phyloP scores from a whole-genome alignment of 2,329 filamentous ascomycete genomes.

The Gnomoniopsis smithogilvyi region DNA sequence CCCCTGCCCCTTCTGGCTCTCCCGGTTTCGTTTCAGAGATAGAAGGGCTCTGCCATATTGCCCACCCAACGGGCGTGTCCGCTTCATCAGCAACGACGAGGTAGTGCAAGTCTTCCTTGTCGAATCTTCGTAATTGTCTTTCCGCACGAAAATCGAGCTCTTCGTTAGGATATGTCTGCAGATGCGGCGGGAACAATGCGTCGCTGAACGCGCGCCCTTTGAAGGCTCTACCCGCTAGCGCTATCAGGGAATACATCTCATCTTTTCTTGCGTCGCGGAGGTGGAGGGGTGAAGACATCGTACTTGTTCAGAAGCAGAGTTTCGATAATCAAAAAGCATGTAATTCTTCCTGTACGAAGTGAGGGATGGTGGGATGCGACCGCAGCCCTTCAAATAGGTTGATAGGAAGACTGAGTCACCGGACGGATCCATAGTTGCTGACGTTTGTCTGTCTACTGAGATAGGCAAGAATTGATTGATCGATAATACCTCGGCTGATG shows the following conservation, averaged over 20 bases:
- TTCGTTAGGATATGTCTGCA: not conserved
- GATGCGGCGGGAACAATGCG: conserved; percentile 10
- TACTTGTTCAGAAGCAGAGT: not conserved
- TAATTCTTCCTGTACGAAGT: too few relatives aligned
- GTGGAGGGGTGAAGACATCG: not conserved
- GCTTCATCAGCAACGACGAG: conserved; percentile 1
- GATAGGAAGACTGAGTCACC: too few relatives aligned
- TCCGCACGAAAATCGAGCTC: not conserved
- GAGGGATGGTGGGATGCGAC: too few relatives aligned
- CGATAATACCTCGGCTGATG: too few relatives aligned
- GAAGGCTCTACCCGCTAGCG: conserved; percentile 1
- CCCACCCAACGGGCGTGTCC: not conserved
- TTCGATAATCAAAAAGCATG: too few relatives aligned
- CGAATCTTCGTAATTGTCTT: not conserved
- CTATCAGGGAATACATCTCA: not conserved
- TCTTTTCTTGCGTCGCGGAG: conserved; percentile 1
- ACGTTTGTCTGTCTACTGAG: too few relatives aligned
- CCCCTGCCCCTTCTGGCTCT: not conserved
- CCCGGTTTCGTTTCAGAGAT: not conserved
- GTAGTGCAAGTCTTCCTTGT: conserved; percentile 1
- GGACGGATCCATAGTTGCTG: too few relatives aligned
- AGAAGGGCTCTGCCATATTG: not conserved
- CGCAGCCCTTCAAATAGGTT: too few relatives aligned
- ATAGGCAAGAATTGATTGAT: too few relatives aligned
- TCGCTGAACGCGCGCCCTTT: conserved; percentile 5